Percentiles rank a stretch among this genome's conserved stretches.
Conservation (phyloP, 2,329 filamentous ascomycete species). For the Diaporthe caulivora region DNA sequence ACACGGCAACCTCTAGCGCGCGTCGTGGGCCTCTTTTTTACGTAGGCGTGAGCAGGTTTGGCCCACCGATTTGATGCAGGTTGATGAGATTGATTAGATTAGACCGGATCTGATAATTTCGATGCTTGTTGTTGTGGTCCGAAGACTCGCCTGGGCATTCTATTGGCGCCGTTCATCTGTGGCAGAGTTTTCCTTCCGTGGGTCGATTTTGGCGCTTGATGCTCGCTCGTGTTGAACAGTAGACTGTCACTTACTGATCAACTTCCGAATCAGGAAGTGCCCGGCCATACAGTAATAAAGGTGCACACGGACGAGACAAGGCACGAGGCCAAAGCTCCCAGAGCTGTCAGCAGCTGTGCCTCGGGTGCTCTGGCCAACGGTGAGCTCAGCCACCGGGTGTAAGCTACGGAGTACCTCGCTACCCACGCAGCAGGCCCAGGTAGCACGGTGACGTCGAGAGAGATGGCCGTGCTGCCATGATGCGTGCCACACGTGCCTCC, state of each 20-base stretch:
- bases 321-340: constrained; percentile 2
- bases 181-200: constrained; percentile 13
- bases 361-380: neutral
- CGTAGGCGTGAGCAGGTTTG: constrained; percentile 11
- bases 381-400: constrained; percentile 7
- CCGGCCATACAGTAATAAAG: neutral
- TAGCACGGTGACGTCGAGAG: constrained; percentile 12
- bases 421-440: no score
- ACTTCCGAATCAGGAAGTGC: constrained; percentile 6
- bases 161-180: neutral
- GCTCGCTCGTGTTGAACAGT: constrained; percentile 4
- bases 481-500: constrained; percentile 13
- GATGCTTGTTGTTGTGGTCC: neutral
- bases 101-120: neutral
- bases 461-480: constrained; percentile 12
- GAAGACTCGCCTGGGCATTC: neutral
- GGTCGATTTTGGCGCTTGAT: constrained; percentile 18
- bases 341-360: neutral
- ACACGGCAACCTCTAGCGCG: constrained; percentile 8
- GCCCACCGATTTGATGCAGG: constrained; percentile 6
- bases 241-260: neutral
- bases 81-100: constrained; percentile 32
- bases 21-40: constrained; percentile 15
- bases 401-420: no score
- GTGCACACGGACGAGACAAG: neutral